phyloP scores from a whole-genome alignment of 108 stramenopile genomes.

The Nitzschia inconspicua region DNA sequence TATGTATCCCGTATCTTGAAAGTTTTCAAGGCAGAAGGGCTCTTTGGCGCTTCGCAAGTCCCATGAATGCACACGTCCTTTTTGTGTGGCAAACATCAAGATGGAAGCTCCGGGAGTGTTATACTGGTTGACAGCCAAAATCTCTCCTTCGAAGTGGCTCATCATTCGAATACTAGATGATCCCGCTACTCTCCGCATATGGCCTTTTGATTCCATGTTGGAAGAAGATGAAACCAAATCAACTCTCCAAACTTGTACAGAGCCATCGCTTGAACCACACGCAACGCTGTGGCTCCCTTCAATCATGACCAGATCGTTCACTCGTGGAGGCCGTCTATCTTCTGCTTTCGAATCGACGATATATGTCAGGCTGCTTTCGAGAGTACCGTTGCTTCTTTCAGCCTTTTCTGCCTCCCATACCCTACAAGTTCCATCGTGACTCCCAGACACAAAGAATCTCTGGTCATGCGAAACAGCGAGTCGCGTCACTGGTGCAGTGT shows the following conservation, averaged over 20 bases:
- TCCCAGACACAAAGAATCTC: constrained; percentile 88
- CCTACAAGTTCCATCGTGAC: constrained; percentile 87
- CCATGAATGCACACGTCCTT: constrained; percentile 76
- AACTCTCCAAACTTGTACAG: constrained; percentile 86
- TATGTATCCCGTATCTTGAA: constrained; percentile 88
- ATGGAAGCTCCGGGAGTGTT: constrained; percentile 82
- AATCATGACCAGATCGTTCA: constrained; percentile 88
- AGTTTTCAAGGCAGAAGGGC: constrained; percentile 68
- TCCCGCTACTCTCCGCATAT: constrained; percentile 63
- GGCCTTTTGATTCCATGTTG: constrained; percentile 16
- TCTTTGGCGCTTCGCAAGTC: constrained; percentile 69
- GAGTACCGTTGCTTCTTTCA: constrained; percentile 69
- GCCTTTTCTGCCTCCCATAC: constrained; percentile 88
- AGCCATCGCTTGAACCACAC: constrained; percentile 84
- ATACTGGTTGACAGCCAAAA: constrained; percentile 89
- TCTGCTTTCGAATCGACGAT: constrained; percentile 43
- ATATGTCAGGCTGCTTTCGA: constrained; percentile 84
- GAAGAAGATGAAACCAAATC: constrained; percentile 52
- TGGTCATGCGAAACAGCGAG: constrained; percentile 88
- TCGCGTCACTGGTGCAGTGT: constrained; percentile 82
- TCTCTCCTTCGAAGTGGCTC: constrained; percentile 77
- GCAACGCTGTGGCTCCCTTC: constrained; percentile 90
- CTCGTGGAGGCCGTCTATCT: constrained; percentile 18
- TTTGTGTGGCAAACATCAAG: constrained; percentile 79
- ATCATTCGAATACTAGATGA: constrained; percentile 41